A percentile compares a stretch with the other conserved stretches of the same genome.
phyloP scores from a whole-genome alignment of 169 alveolate species.

The Perkinsus chesapeaki region DNA sequence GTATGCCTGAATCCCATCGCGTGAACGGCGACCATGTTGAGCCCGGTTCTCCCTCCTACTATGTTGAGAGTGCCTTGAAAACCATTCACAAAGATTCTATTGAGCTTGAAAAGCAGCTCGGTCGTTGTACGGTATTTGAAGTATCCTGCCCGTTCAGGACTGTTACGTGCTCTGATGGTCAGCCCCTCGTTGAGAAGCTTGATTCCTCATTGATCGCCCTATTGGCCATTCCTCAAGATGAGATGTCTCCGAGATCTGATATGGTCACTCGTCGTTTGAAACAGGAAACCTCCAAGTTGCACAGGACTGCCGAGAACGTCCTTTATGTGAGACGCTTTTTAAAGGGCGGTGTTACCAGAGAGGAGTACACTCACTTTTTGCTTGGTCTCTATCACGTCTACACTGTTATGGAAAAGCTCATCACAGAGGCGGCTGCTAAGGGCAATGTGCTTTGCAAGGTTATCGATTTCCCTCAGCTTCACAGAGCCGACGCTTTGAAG shows the following conservation, averaged over 20 bases:
- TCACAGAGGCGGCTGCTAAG: background rate
- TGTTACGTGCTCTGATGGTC: too few species aligned
- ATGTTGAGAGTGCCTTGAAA: too few species aligned
- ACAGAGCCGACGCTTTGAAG: background rate
- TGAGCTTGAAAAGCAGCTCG: too few species aligned
- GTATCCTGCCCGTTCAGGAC: too few species aligned
- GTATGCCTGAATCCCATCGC: too few species aligned
- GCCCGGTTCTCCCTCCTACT: background rate
- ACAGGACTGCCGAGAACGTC: background rate
- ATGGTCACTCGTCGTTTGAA: background rate
- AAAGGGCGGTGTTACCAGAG: background rate
- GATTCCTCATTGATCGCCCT: too few species aligned
- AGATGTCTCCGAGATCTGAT: too few species aligned
- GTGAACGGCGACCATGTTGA: too few species aligned
- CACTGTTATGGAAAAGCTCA: background rate
- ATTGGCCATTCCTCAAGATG: too few species aligned
- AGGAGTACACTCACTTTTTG: background rate
- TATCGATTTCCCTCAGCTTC: background rate
- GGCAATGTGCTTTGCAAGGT: background rate
- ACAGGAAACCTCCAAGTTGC: background rate
- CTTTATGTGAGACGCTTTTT: background rate
- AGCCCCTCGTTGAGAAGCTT: too few species aligned
- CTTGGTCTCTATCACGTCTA: background rate
- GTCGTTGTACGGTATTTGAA: too few species aligned
- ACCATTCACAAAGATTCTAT: background rate